Conservation (phyloP, 768 basidiomycete genomes). For the Amanita inopinata region DNA sequence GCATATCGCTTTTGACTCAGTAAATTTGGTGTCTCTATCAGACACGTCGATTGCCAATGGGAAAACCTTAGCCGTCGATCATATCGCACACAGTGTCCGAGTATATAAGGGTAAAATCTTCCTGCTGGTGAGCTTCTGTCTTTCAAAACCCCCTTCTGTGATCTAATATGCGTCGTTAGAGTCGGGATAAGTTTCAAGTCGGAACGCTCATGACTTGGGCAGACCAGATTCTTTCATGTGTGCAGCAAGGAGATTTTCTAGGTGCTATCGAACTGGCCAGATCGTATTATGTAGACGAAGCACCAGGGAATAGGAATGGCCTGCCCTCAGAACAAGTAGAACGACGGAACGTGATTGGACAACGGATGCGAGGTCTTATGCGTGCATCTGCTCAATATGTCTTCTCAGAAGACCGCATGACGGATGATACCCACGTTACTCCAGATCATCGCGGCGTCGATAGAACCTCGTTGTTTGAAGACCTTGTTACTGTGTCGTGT, state of each 20-base stretch:
- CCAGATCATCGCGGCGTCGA: conserved; percentile 88
- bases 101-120: conserved; percentile 90
- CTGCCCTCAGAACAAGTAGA: conserved; percentile 61
- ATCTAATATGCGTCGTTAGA: conserved; percentile 28
- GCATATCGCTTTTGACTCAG: conserved; percentile 44
- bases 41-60: conserved; percentile 35
- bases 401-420: conserved; percentile 93
- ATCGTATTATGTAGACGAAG: conserved; percentile 70
- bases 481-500: conserved; percentile 67
- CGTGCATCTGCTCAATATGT: conserved; percentile 78
- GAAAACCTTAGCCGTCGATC: conserved; percentile 31
- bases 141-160: neutral
- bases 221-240: conserved; percentile 76
- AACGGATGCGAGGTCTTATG: conserved; percentile 77
- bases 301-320: conserved; percentile 79
- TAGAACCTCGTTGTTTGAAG: conserved; percentile 82
- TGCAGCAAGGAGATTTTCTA: conserved; percentile 82
- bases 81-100: conserved; percentile 62
- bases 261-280: conserved; percentile 81
- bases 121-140: conserved; percentile 57
- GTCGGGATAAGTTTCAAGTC: conserved; percentile 56
- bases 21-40: conserved; percentile 45
- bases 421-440: conserved; percentile 74
- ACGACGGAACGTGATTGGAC: conserved; percentile 57
- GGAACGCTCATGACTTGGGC: conserved; percentile 93